Evolutionary conservation across 1,139 yeast species (phyloP), one percentile per base, ranked within the genome.

Genomic region (Candida tropicalis): DNA sequence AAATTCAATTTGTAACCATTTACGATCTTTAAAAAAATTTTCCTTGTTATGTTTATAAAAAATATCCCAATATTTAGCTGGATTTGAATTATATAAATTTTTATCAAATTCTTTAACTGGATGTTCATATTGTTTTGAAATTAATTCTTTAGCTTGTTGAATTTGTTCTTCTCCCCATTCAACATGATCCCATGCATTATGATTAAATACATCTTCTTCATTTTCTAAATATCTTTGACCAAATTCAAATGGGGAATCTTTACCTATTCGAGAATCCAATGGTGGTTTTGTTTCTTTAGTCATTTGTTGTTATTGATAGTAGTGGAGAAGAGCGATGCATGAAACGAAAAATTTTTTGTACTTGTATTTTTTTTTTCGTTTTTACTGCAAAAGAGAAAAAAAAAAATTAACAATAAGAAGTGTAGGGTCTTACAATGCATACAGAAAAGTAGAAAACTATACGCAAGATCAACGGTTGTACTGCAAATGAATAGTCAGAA

Each of bases 141-240:
- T 86, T 63, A 84, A 81, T 53, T 75, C 82, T 59, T 87, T 77
- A 2, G 97, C 97, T 52, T 84, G 82, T 16, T 72, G 62, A 23
- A 84, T 67, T 60, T 95, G 98, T 54, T 89, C 96, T 40, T 86
- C 90, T 39, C 96, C 98, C 97, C 97, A 91, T 59, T 90, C 97
- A 16, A 90, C 97, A 60, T 95, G 96, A 62, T 93, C 99, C 84
- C 99, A 93, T 0, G 99, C 99, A 63, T 93, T 93, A 60, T 87
- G 96, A 50, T 79, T 79, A 82, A 96, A 93, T 1, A 95, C 96
- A 35, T 89, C 91, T 4, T 84, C 82, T 27, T 82, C 86, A 39
- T 83, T 79, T 5, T 77, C 77, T 47, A 93, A 71, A 52, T 68
- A 80, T 44, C 99, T 73, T 60, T 89, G 95, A 5, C 99, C 99